Base-by-base conservation (phyloP, 2,329 filamentous ascomycete species). In the Claviceps sp. region DNA sequence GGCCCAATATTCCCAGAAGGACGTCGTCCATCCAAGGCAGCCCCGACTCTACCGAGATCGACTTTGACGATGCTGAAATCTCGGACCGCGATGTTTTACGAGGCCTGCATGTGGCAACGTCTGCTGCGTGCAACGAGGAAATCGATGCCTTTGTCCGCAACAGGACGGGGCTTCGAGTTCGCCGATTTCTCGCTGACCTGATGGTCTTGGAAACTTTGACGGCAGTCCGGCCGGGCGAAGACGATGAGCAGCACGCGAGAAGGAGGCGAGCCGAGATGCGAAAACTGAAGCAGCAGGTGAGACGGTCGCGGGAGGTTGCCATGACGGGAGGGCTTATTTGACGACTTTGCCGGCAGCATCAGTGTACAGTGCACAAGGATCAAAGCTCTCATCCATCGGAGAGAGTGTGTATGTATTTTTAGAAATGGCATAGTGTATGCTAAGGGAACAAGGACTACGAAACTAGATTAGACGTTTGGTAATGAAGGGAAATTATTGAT, bases 151-250 rank as follows among this genome's bases (percentile, higher is more conserved):
- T 73, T 61, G 73, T 82, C 51, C 66, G 70, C 30, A 64, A 72
- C 22, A 70, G 71, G 55, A 80, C 76, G 0, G 78, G 78, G 0
- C 59, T 78, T 24, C 66, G 74, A 14, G 70, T 81, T 46, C 70
- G 78, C 38, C 71, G 71, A 6, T 78, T 81, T 55, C 61, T 82
- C 16, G 75, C 75, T 4, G 76, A 79, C 57, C 59, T 81, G 40
- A 74, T 70, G 58, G 69, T 68, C 1, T 70, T 80, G 45, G 76
- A 79, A 52, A 67, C 67, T 13, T 57, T 80, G 42, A 65, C 66
- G 2, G 64, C 66, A 14, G 59, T 64, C 14, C 55, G 58, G 0
- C 50, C 59, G 7, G 57, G 43, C 5, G 62, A 64, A 34, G 57
- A 57, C 8, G 57, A 55, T 44, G 56, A 59, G 22, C 57, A 63